Conservation (phyloP, 345 rosid species). For the Pistacia integerrima region DNA sequence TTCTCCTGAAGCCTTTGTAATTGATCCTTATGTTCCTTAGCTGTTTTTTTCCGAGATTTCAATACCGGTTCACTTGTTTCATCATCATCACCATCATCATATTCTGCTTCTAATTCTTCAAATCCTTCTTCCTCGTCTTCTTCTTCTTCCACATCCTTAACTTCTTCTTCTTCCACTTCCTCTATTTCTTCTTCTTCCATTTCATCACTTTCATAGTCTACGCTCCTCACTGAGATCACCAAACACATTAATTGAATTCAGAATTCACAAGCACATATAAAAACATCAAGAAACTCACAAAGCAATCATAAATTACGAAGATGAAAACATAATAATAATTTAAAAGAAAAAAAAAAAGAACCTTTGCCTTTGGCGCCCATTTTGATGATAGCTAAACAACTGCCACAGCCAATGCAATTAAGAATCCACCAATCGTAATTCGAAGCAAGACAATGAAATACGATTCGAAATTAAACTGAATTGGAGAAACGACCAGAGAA, state of each 20-base stretch:
- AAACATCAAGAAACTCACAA: background rate
- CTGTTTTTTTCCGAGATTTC: constrained; percentile 45
- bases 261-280: background rate
- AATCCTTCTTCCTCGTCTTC: too few species aligned
- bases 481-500: background rate
- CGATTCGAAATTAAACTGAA: background rate
- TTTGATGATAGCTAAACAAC: background rate
- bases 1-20: constrained; percentile 68
- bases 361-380: constrained; percentile 17
- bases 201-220: constrained; percentile 33
- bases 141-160: too few species aligned
- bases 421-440: background rate
- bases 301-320: background rate
- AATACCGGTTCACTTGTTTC: background rate
- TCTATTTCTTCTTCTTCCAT: constrained; percentile 30
- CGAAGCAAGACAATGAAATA: background rate
- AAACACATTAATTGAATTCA: background rate
- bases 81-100: too few species aligned
- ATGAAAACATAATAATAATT: background rate
- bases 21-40: constrained; percentile 74
- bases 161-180: background rate
- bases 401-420: background rate
- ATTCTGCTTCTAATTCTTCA: too few species aligned
- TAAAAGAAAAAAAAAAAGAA: background rate
- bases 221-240: background rate